Conservation (phyloP, 345 rosid genomes). For the Corymbia maculata region DNA sequence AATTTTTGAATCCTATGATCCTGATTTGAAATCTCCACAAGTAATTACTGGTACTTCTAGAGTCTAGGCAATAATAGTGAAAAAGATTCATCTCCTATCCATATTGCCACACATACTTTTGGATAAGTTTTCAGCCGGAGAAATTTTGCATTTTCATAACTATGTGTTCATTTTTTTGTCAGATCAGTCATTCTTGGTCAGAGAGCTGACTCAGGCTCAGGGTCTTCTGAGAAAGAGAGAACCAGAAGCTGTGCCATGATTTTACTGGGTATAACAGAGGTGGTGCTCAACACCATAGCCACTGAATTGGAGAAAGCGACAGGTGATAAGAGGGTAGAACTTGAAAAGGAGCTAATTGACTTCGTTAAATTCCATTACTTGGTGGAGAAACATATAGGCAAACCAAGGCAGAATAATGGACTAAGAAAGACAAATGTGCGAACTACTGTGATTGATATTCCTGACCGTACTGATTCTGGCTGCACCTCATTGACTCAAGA, state of each 20-base stretch:
- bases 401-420: constrained; percentile 28
- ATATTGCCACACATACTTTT: not conserved
- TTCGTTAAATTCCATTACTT: constrained; percentile 37
- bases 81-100: not conserved
- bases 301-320: constrained; percentile 51
- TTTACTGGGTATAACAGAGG: constrained; percentile 51
- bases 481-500: constrained; percentile 22
- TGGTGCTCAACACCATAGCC: constrained; percentile 44
- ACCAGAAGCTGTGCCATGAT: constrained; percentile 38
- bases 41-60: not conserved
- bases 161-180: constrained; percentile 18
- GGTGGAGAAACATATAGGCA: constrained; percentile 28
- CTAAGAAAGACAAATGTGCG: constrained; percentile 33
- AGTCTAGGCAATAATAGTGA: not conserved
- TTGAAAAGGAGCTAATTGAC: constrained; percentile 51
- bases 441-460: constrained; percentile 14
- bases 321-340: constrained; percentile 31
- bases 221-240: constrained; percentile 43
- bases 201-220: constrained; percentile 31
- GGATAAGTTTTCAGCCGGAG: not conserved
- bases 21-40: not conserved
- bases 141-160: not conserved
- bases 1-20: not conserved
- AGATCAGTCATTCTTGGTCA: constrained; percentile 53
- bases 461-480: constrained; percentile 18